Evolutionary conservation across 768 basidiomycete species (phyloP).

Genomic region (Calocera cornea): DNA sequence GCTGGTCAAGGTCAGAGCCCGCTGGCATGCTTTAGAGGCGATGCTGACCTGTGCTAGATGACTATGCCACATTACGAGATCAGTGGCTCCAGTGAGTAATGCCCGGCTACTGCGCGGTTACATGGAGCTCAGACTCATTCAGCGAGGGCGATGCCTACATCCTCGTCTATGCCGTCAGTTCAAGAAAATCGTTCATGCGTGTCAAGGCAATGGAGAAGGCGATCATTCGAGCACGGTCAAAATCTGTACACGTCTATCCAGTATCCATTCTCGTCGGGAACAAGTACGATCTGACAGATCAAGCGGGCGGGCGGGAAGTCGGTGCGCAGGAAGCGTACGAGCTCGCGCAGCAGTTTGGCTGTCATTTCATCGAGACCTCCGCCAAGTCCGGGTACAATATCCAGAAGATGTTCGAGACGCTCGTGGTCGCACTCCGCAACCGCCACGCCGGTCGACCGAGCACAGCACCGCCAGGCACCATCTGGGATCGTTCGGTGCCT

Average conservation of each 20-base stretch:
- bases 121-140: constrained; percentile 12
- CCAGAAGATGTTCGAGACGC: neutral
- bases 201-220: constrained; percentile 82
- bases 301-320: constrained; percentile 21
- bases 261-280: constrained; percentile 93
- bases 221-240: constrained; percentile 59
- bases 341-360: neutral
- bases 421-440: neutral
- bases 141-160: constrained; percentile 98
- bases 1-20: constrained; percentile 74
- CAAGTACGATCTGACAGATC: constrained; percentile 80
- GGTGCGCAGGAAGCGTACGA: constrained; percentile 8
- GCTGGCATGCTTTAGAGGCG: constrained; percentile 8
- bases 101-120: constrained; percentile 10
- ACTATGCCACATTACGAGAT: constrained; percentile 89
- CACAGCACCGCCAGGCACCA: neutral
- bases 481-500: neutral
- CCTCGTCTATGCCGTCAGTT: constrained; percentile 91
- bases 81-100: constrained; percentile 81
- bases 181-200: constrained; percentile 81
- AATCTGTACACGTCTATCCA: constrained; percentile 51
- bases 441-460: neutral
- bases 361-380: neutral
- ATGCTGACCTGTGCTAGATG: constrained; percentile 44
- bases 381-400: constrained; percentile 1